Base-by-base conservation (phyloP, 1,139 yeast species). In the Candida anutae region DNA sequence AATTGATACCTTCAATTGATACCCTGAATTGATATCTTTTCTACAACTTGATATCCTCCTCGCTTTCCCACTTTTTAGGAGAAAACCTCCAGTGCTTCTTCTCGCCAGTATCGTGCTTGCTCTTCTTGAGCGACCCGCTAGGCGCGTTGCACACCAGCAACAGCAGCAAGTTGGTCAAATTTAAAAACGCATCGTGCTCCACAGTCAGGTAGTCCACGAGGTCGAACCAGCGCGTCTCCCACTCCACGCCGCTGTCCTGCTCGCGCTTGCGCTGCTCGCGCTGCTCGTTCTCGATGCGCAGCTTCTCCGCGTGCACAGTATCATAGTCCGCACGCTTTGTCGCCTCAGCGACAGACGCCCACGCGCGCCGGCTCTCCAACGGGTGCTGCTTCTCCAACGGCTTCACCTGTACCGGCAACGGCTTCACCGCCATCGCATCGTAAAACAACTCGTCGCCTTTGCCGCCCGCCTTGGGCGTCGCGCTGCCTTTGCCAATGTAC, bases 291-390 rank as follows among this genome's bases (percentile, higher is more conserved):
- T 88, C 97, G 43, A 88, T 69, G 49, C 64, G 60, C 11, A 85
- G 65, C 63, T 88, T 88, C 46, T 81, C 87, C 37, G 60, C 58
- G 45, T 77, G 77, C 42, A 87, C 84, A 39, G 69, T 54, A 41
- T 83, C 85, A 52, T 70, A 83, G 52, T 87, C 81, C 24, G 88
- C 79, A 24, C 60, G 55, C 36, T 66, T 72, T 41, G 85, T 80
- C 11, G 96, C 96, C n/a, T 69, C 84, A 1, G 95, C 94, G 20
- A 88, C 96, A 42, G 76, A 71, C 23, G 47, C 43, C 97, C 97
- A 88, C 12, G 95, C 95, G 39, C 62, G 71, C 58, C 95, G 76
- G 31, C 83, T 67, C 57, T 88, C 96, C 42, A 84, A 65, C 15
- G 59, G 68, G 50, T 78, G 68, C 58, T 87, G 96, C 37, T 79